phyloP scores from a whole-genome alignment of 352 stramenopile genomes.

The Globisporangium alternatum region DNA sequence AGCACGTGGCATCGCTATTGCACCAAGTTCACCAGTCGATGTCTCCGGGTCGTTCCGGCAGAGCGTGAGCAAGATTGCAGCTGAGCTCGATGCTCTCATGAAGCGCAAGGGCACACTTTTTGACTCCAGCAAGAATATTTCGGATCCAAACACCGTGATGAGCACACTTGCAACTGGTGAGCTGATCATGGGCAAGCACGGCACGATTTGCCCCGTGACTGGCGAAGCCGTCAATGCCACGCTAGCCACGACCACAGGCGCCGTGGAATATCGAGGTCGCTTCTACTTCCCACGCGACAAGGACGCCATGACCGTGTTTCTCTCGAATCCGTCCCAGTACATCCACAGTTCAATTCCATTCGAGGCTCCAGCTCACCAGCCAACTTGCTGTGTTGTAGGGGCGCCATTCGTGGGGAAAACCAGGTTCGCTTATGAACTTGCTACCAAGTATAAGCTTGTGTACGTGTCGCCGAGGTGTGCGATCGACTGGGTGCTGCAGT shows the following conservation, averaged over 20 bases:
- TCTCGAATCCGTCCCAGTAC: slow-evolving; percentile 19
- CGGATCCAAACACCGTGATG: slow-evolving; percentile 8
- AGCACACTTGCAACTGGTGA: slow-evolving; percentile 38
- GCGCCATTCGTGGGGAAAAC: slow-evolving; percentile 17
- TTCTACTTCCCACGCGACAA: slow-evolving; percentile 54
- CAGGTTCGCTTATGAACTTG: slow-evolving; percentile 13
- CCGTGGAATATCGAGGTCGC: slow-evolving; percentile 41
- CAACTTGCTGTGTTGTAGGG: slow-evolving; percentile 18
- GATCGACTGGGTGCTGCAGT: slow-evolving; percentile 56
- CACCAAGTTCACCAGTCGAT: slow-evolving; percentile 17
- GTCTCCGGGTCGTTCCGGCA: slow-evolving; percentile 31
- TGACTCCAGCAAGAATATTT: slow-evolving; percentile 37
- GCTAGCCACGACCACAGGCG: slow-evolving; percentile 4
- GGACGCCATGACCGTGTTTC: slow-evolving; percentile 20
- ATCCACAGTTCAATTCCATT: not conserved
- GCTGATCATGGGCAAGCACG: slow-evolving; percentile 51
- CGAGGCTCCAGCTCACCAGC: not conserved
- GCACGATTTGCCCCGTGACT: slow-evolving; percentile 37
- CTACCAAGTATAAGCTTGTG: slow-evolving; percentile 16
- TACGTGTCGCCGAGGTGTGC: slow-evolving; percentile 44
- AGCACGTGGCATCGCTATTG: slow-evolving; percentile 33
- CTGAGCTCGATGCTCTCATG: slow-evolving; percentile 31
- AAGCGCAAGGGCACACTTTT: slow-evolving; percentile 40
- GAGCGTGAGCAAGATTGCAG: slow-evolving; percentile 27
- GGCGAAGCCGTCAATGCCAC: slow-evolving; percentile 10